Evolutionary conservation across 192 early-diverging fungal species (phyloP), one percentile per base, ranked within the genome.

Genomic region (Chytriomyces sp.): DNA sequence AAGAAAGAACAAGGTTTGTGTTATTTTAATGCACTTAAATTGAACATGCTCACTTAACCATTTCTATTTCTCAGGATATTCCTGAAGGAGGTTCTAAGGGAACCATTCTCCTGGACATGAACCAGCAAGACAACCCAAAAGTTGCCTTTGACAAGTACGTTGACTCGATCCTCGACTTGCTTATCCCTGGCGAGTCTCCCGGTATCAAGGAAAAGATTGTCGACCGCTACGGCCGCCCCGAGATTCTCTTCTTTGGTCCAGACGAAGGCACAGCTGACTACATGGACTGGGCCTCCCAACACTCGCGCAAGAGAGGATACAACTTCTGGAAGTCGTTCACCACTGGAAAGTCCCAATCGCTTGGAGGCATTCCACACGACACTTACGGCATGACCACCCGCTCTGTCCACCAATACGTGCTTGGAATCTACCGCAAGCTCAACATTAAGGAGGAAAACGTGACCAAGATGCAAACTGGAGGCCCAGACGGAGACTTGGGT

Each of bases 311-410:
- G 79, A 82, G 97, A 71, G 94, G 94, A 46, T 93, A 94, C 13
- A 86, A 89, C 45, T 98, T 97, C 92, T 99, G 97, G 97, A 99
- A 98, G 89, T 96, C 97, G 35, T 99, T 99, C 89, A 99, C 97
- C 47, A 99, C 97, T 13, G 97, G 97, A 73, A 99, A 99, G 91
- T 91, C 89, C 79, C 97, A 98, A 86, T 86, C 91, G 7, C 81
- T 99, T 76, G 97, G 84, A 28, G 97, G 97, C 74, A 99, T 99
- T 69, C 97, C 96, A 60, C 97, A 99, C 86, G 97, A 99, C 81
- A 87, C 86, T 57, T 98, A 94, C 83, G 97, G 97, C 79, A 98
- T 98, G 96, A 99, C 97, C 50, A 99, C 97, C 5, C 93, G 97
- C 77, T 97, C 95, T 23, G 97, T 99, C 7, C 97, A 99, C 84